phyloP scores from a whole-genome alignment of 1,284 basidiomycete species.

The Irpex lacteus region DNA sequence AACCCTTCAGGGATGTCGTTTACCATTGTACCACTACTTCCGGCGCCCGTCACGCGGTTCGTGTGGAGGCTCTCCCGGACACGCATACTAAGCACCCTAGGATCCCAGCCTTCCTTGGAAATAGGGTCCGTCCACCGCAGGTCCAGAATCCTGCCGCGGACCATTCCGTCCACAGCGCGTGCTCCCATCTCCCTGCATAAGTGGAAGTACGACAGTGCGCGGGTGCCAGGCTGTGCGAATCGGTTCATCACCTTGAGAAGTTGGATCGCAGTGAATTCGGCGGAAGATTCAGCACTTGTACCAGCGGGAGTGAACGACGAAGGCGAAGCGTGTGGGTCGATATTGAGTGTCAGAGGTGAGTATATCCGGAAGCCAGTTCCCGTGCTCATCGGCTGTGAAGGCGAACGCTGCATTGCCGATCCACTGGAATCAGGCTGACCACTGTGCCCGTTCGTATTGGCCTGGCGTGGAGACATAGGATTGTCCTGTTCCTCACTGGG shows the following conservation, averaged over 20 bases:
- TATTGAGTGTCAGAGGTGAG: slow-evolving; percentile 40
- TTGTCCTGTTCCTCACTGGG: slow-evolving; percentile 18
- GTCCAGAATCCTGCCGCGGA: slow-evolving; percentile 70
- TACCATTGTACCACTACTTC: slow-evolving; percentile 35
- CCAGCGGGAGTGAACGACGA: slow-evolving; percentile 19
- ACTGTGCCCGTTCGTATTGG: slow-evolving; percentile 2
- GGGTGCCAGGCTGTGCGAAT: slow-evolving; percentile 56
- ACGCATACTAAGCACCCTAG: slow-evolving; percentile 21
- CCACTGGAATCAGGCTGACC: not conserved
- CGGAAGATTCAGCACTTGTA: slow-evolving; percentile 30
- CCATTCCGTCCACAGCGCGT: slow-evolving; percentile 76
- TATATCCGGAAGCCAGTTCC: slow-evolving; percentile 61
- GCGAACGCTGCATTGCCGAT: slow-evolving; percentile 5
- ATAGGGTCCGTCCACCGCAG: slow-evolving; percentile 73
- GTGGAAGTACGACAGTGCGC: slow-evolving; percentile 70
- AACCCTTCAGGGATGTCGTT: slow-evolving; percentile 21
- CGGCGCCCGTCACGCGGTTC: slow-evolving; percentile 24
- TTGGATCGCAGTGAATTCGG: slow-evolving; percentile 67
- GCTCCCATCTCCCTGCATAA: slow-evolving; percentile 77
- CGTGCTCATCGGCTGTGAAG: slow-evolving; percentile 33
- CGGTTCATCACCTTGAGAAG: slow-evolving; percentile 74
- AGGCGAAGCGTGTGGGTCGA: slow-evolving; percentile 34
- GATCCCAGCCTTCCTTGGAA: slow-evolving; percentile 37
- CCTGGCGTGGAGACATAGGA: slow-evolving; percentile 13
- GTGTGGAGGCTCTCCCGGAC: slow-evolving; percentile 23